A percentile compares a stretch with the other conserved stretches of the same genome.
Evolutionary conservation across 1,284 basidiomycete genomes (phyloP).

Genomic region (Papiliotrema laurentii): DNA sequence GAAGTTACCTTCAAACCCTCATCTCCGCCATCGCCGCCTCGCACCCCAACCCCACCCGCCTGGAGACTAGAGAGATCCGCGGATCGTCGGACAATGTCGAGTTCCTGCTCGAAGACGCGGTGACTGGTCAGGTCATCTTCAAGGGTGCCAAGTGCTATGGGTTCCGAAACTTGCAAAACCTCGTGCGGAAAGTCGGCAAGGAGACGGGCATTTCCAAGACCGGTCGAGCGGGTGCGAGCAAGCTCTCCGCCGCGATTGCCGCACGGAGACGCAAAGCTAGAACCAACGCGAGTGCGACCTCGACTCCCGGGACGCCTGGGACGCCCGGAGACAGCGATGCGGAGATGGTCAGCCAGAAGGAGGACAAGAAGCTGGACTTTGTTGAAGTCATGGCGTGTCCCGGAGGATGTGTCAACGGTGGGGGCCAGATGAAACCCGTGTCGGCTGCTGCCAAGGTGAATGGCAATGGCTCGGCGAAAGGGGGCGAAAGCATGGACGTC

Average conservation of each 20-base stretch:
- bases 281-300: conserved; percentile 30
- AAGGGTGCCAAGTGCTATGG: conserved; percentile 94
- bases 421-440: conserved; percentile 77
- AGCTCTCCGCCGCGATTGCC: conserved; percentile 44
- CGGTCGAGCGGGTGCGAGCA: conserved; percentile 49
- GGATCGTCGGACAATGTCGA: conserved; percentile 62
- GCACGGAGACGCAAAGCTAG: conserved; percentile 46
- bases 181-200: conserved; percentile 87
- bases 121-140: conserved; percentile 65
- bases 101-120: conserved; percentile 54
- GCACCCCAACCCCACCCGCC: conserved; percentile 52
- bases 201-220: conserved; percentile 71
- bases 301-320: conserved; percentile 16
- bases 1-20: conserved; percentile 82
- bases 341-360: conserved; percentile 23
- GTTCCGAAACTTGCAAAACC: conserved; percentile 94
- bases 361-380: conserved; percentile 76
- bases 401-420: conserved; percentile 93
- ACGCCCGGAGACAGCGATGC: conserved; percentile 13
- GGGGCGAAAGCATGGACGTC: conserved; percentile 11
- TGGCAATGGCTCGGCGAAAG: conserved; percentile 1
- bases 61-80: conserved; percentile 60
- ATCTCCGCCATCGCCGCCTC: conserved; percentile 53
- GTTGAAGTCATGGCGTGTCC: conserved; percentile 99
- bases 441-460: not conserved